Evolutionary conservation across 2,329 filamentous ascomycete genomes (phyloP).

Genomic region (Monilinia aucupariae): DNA sequence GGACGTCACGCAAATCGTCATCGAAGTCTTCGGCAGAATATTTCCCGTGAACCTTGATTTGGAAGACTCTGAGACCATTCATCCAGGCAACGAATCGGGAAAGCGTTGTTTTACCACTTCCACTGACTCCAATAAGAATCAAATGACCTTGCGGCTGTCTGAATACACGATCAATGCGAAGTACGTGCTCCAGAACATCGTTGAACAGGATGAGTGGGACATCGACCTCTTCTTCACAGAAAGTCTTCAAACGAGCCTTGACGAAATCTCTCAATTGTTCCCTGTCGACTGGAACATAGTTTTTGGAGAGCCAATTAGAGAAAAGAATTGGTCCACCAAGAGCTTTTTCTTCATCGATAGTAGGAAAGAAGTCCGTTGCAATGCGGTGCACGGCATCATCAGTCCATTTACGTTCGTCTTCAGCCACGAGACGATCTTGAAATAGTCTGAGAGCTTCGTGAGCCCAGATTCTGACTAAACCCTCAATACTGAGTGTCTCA

Average conservation of each 20-base stretch:
- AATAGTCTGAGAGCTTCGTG: slow-evolving; percentile 95
- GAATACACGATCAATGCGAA: slow-evolving; percentile 98
- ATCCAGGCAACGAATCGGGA: slow-evolving; percentile 99
- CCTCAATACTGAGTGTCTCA: slow-evolving; percentile 81
- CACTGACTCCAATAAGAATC: slow-evolving; percentile 96
- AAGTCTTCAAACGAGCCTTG: slow-evolving; percentile 92
- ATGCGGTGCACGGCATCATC: slow-evolving; percentile 81
- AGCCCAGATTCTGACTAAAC: slow-evolving; percentile 93
- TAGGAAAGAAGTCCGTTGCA: slow-evolving; percentile 87
- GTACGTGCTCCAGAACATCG: slow-evolving; percentile 93
- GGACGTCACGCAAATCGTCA: slow-evolving; percentile 88
- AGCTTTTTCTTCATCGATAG: slow-evolving; percentile 84
- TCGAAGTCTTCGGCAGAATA: slow-evolving; percentile 99
- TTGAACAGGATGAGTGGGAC: slow-evolving; percentile 99
- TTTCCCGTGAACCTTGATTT: slow-evolving; percentile 99
- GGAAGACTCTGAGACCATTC: slow-evolving; percentile 98
- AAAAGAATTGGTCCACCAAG: slow-evolving; percentile 91
- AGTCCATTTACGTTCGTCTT: slow-evolving; percentile 94
- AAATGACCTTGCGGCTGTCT: slow-evolving; percentile 96
- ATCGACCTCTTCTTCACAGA: slow-evolving; percentile 99
- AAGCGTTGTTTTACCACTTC: slow-evolving; percentile 95
- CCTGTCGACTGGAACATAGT: slow-evolving; percentile 94
- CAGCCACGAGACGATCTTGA: slow-evolving; percentile 91
- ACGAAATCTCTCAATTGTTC: slow-evolving; percentile 95
- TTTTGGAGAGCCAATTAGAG: slow-evolving; percentile 98